Evolutionary conservation across 148 eudicot species (phyloP).

Genomic region (Camellia lanceoleosa): DNA sequence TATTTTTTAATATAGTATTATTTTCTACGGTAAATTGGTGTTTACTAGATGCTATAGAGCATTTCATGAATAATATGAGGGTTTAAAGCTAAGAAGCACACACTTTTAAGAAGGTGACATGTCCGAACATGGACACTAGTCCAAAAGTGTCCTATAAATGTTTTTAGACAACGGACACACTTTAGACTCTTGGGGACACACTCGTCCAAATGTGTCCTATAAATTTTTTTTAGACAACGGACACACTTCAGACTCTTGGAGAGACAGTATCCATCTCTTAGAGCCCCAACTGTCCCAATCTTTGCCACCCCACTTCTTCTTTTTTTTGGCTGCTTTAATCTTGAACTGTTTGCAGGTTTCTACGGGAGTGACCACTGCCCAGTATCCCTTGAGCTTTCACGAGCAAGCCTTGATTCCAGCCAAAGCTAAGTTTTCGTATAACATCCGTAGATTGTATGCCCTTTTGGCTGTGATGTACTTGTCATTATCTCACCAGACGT

Average conservation of each 20-base stretch:
- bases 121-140: too few relatives aligned
- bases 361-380: slow-evolving; percentile 99
- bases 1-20: too few relatives aligned
- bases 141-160: too few relatives aligned
- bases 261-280: neutral
- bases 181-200: too few relatives aligned
- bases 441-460: neutral
- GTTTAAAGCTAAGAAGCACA: too few relatives aligned
- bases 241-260: neutral
- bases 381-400: slow-evolving; percentile 74
- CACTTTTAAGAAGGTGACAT: too few relatives aligned
- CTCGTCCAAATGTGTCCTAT: too few relatives aligned
- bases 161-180: too few relatives aligned
- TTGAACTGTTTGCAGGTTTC: slow-evolving; percentile 54
- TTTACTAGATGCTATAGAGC: too few relatives aligned
- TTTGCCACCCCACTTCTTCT: neutral
- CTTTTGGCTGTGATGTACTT: neutral
- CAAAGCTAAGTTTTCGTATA: slow-evolving; percentile 17
- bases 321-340: neutral
- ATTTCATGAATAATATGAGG: too few relatives aligned
- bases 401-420: slow-evolving; percentile 23
- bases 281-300: neutral
- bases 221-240: too few relatives aligned
- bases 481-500: neutral
- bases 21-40: too few relatives aligned